Conservation (phyloP, 2,329 filamentous ascomycete species). For the Epichloe sibirici region DNA sequence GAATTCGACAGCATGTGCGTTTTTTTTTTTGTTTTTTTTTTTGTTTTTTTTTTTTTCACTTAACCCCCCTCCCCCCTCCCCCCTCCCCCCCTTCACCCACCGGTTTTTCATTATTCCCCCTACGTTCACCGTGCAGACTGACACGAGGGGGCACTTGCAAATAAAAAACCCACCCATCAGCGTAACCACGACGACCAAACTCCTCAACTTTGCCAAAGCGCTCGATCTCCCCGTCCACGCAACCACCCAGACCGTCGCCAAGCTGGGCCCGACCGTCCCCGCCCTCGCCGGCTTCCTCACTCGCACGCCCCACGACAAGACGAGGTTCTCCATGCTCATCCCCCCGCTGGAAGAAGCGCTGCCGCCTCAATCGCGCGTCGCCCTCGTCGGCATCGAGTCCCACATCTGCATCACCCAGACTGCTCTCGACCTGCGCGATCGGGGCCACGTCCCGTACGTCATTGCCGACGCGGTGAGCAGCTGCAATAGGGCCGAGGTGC, state of each 20-base stretch:
- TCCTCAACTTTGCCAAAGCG: slow-evolving; percentile 50
- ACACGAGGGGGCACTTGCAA: neutral
- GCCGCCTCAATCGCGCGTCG: slow-evolving; percentile 40
- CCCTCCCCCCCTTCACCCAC: too few species aligned
- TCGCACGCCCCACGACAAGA: slow-evolving; percentile 64
- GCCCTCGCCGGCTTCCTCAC: slow-evolving; percentile 50
- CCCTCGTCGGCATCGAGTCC: slow-evolving; percentile 81
- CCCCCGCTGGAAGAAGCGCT: slow-evolving; percentile 44
- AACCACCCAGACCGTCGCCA: slow-evolving; percentile 72
- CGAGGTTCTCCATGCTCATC: slow-evolving; percentile 77
- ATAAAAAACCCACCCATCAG: slow-evolving; percentile 24
- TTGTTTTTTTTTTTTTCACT: neutral
- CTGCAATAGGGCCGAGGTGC: slow-evolving; percentile 72
- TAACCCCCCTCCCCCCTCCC: neutral
- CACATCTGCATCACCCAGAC: slow-evolving; percentile 96
- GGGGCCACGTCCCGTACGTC: slow-evolving; percentile 73
- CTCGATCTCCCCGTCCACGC: slow-evolving; percentile 69
- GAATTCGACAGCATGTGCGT: slow-evolving; percentile 71
- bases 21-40: slow-evolving; percentile 6
- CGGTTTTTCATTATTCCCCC: too few species aligned
- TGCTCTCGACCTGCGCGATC: slow-evolving; percentile 62
- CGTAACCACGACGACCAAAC: slow-evolving; percentile 53
- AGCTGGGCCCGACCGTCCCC: slow-evolving; percentile 68
- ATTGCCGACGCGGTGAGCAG: slow-evolving; percentile 83
- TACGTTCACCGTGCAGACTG: neutral